Percentiles rank a stretch among this genome's conserved stretches.
These are phyloP conservation scores for Hymenoscyphus linearis DNA, from an alignment of 2,329 filamentous ascomycete species.

Conservation along the genomic window DNA sequence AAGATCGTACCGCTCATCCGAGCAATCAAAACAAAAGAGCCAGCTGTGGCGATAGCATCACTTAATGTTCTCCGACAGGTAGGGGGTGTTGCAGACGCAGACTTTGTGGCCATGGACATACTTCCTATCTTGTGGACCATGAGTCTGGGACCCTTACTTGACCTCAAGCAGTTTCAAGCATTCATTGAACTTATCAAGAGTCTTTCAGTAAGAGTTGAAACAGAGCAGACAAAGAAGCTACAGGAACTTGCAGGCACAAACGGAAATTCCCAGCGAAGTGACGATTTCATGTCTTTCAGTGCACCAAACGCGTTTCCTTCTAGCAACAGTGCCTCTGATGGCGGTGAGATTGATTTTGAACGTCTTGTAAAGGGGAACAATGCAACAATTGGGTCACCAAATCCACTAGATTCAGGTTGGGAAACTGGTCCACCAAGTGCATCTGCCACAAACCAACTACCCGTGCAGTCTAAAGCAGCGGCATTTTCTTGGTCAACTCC, in stretches of 20 bases:
- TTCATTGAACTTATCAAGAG: constrained; percentile 88
- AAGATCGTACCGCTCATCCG: constrained; percentile 89
- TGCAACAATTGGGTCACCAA: constrained; percentile 28
- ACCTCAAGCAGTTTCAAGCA: constrained; percentile 78
- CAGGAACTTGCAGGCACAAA: constrained; percentile 69
- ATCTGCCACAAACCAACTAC: constrained; percentile 25
- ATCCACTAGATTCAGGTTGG: constrained; percentile 46
- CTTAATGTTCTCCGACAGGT: constrained; percentile 81
- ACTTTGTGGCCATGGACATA: constrained; percentile 88
- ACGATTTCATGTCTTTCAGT: constrained; percentile 69
- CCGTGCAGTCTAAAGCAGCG: constrained; percentile 37
- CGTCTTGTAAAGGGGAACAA: constrained; percentile 75
- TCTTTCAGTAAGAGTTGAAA: constrained; percentile 74
- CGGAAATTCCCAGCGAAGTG: constrained; percentile 45
- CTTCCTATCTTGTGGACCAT: constrained; percentile 88
- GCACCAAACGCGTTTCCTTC: constrained; percentile 51
- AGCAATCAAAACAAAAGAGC: constrained; percentile 95
- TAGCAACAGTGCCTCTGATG: constrained; percentile 48
- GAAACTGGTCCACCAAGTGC: constrained; percentile 38
- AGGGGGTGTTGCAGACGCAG: constrained; percentile 73
- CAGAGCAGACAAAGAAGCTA: constrained; percentile 82
- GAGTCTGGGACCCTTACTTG: constrained; percentile 81
- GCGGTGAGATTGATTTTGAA: constrained; percentile 81
- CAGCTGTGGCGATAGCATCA: constrained; percentile 93
- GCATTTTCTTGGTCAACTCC: constrained; percentile 62